A percentile compares a stretch with the other conserved stretches of the same genome.
Conservation (phyloP, 2,329 filamentous ascomycete genomes). For the Cordyceps tenuipes region DNA sequence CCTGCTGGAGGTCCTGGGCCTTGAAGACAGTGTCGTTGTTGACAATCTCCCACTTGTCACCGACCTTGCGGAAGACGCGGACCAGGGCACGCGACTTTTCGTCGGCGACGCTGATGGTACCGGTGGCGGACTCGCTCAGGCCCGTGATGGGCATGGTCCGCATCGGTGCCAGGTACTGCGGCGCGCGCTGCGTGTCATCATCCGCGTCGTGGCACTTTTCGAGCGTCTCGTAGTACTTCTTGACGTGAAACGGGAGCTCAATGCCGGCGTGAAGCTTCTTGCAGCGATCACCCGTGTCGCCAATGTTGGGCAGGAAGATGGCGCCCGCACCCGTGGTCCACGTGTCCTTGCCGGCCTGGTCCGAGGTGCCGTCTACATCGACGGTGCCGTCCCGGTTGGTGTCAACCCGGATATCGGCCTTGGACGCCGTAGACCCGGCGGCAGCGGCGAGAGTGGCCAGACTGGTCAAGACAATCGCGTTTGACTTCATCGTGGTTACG, state of each 20-base stretch:
- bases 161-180: conserved; percentile 25
- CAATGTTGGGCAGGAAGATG: conserved; percentile 30
- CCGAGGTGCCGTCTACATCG: conserved; percentile 16
- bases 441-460: not conserved
- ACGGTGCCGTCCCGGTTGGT: conserved; percentile 24
- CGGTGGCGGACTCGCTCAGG: conserved; percentile 15
- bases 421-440: not conserved
- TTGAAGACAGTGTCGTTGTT: conserved; percentile 22
- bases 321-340: conserved; percentile 22
- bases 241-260: conserved; percentile 1
- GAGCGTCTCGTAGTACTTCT: conserved; percentile 18
- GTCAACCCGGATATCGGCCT: conserved; percentile 21
- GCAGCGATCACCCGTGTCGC: conserved; percentile 25
- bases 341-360: conserved; percentile 10
- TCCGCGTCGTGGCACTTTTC: conserved; percentile 28
- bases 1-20: conserved; percentile 19
- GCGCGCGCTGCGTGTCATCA: conserved; percentile 23
- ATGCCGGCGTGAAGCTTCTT: conserved; percentile 13
- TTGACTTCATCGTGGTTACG: not conserved
- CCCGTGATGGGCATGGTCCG: conserved; percentile 21
- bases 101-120: conserved; percentile 13
- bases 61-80: conserved; percentile 21
- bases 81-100: conserved; percentile 15
- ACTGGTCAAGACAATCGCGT: not conserved
- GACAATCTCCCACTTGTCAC: conserved; percentile 20